These are phyloP conservation scores for Primulina huaijiensis DNA, from an alignment of 257 asterid genomes.

Conservation along the genomic window DNA sequence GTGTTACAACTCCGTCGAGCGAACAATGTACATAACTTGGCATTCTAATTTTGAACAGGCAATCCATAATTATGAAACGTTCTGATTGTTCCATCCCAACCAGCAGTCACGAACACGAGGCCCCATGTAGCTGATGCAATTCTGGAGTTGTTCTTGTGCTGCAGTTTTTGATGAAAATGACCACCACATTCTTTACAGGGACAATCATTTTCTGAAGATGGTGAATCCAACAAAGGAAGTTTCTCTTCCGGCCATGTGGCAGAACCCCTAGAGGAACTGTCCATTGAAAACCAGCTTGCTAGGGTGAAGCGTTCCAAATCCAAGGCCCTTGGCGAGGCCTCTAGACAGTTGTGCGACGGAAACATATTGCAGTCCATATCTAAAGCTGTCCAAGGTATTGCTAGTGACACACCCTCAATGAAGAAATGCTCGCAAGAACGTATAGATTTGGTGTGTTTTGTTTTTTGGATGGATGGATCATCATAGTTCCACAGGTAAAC, in stretches of 20 bases:
- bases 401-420: slow-evolving; percentile 49
- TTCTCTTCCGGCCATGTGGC: slow-evolving; percentile 88
- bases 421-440: slow-evolving; percentile 70
- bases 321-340: slow-evolving; percentile 24
- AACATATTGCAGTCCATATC: neutral
- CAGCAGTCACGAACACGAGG: slow-evolving; percentile 64
- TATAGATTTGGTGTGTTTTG: slow-evolving; percentile 45
- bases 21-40: neutral
- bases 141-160: slow-evolving; percentile 7
- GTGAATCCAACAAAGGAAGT: slow-evolving; percentile 48
- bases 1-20: neutral
- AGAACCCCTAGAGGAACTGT: slow-evolving; percentile 44
- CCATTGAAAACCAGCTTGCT: slow-evolving; percentile 65
- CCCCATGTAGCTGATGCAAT: slow-evolving; percentile 52
- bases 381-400: slow-evolving; percentile 56
- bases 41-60: slow-evolving; percentile 43
- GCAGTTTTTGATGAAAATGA: slow-evolving; percentile 25
- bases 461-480: slow-evolving; percentile 35
- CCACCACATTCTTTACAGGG: neutral
- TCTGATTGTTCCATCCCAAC: slow-evolving; percentile 65
- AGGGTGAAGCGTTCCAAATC: slow-evolving; percentile 60
- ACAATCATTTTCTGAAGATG: slow-evolving; percentile 23
- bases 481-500: slow-evolving; percentile 68
- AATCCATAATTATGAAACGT: slow-evolving; percentile 81
- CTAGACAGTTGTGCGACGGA: slow-evolving; percentile 19